Percentiles rank a stretch among this genome's conserved stretches.
Evolutionary conservation across 805 yeast genomes (phyloP).

Genomic region (Candida quercuum): DNA sequence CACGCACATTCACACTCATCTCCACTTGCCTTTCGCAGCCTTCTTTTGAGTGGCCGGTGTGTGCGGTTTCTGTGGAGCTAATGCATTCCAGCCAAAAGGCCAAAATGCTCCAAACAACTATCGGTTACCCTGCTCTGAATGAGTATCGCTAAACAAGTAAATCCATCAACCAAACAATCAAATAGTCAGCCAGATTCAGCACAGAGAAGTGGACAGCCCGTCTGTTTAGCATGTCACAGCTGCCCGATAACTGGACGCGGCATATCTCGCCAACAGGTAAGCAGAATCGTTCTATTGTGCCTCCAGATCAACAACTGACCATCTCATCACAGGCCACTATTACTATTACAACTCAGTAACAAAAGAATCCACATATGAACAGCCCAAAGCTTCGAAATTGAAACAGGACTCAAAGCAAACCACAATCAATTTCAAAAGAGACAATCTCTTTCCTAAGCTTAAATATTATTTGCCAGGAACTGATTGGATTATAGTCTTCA

Average conservation of each 20-base stretch:
- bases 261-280: conserved; percentile 32
- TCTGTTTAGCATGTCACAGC: background rate
- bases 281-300: background rate
- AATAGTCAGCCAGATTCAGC: too few relatives aligned
- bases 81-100: background rate
- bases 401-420: too few relatives aligned
- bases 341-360: conserved; percentile 35
- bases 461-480: conserved; percentile 5
- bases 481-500: conserved; percentile 38
- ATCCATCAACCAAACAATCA: too few relatives aligned
- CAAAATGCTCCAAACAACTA: too few relatives aligned
- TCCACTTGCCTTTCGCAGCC: background rate
- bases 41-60: background rate
- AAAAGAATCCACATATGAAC: conserved; percentile 33
- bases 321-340: conserved; percentile 20
- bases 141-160: too few relatives aligned
- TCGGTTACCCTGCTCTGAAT: too few relatives aligned
- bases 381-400: conserved; percentile 25
- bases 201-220: too few relatives aligned
- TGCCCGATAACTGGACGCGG: conserved; percentile 31
- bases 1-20: conserved; percentile 10
- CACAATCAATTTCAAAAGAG: background rate
- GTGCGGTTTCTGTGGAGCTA: too few relatives aligned
- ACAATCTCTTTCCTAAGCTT: conserved; percentile 1
- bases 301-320: background rate